Conservation (phyloP, 768 basidiomycete species). For the Porphyrellus cyaneotinctus region DNA sequence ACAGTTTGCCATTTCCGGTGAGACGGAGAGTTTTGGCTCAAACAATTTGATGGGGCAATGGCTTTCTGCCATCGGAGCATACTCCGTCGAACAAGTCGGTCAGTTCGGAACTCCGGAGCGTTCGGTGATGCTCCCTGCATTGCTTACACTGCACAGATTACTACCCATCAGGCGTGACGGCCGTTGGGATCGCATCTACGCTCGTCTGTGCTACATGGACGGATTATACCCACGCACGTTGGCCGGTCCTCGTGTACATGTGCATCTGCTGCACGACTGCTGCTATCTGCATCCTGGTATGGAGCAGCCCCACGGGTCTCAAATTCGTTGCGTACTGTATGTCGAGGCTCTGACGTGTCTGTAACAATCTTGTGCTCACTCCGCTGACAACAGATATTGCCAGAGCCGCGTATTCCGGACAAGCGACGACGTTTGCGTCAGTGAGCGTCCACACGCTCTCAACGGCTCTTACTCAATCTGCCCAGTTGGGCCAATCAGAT, state of each 20-base stretch:
- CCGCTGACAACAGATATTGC: constrained; percentile 40
- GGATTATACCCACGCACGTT: constrained; percentile 51
- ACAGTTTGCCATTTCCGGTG: constrained; percentile 65
- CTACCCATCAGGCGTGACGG: constrained; percentile 63
- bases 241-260: constrained; percentile 67
- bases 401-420: constrained; percentile 69
- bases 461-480: neutral
- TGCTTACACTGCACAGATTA: constrained; percentile 34
- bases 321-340: constrained; percentile 74
- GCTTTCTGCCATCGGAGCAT: constrained; percentile 58
- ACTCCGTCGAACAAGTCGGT: constrained; percentile 61
- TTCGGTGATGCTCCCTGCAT: neutral
- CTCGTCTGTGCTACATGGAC: constrained; percentile 62
- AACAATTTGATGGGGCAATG: constrained; percentile 75
- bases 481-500: constrained; percentile 76
- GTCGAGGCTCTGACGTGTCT: no score
- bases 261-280: constrained; percentile 49
- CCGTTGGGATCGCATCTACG: constrained; percentile 60
- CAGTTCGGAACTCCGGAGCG: constrained; percentile 4
- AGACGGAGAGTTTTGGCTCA: constrained; percentile 64
- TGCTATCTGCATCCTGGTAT: constrained; percentile 56
- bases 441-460: constrained; percentile 18
- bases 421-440: constrained; percentile 72
- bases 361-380: no score
- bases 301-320: constrained; percentile 55